phyloP scores from a whole-genome alignment of 202 grass and related monocot genomes.

The Zizania palustris region DNA sequence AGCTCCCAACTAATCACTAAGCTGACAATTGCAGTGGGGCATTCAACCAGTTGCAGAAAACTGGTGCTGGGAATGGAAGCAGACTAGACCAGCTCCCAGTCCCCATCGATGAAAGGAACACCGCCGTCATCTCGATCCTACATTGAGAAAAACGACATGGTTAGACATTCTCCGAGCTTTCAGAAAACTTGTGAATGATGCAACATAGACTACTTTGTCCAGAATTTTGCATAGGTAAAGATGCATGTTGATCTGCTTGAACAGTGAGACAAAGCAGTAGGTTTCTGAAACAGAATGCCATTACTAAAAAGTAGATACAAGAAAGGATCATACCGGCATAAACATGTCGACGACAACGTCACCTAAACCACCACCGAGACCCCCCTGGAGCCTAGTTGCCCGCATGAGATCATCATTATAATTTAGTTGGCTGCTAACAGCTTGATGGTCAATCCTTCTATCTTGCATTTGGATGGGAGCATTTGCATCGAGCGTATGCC shows the following conservation, averaged over 20 bases:
- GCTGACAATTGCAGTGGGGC: conserved; percentile 39
- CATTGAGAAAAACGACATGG: background rate
- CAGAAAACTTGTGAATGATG: background rate
- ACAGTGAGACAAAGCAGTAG: background rate
- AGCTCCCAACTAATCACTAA: conserved; percentile 36
- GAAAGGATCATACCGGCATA: conserved; percentile 56
- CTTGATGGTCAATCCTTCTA: conserved; percentile 46
- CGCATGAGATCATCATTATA: conserved; percentile 54
- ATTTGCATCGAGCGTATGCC: conserved; percentile 51
- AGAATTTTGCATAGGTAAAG: background rate
- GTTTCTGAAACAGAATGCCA: background rate
- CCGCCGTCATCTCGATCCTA: conserved; percentile 39
- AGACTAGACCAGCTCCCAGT: conserved; percentile 57
- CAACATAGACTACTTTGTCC: background rate
- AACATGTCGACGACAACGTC: conserved; percentile 66
- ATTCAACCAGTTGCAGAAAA: conserved; percentile 26
- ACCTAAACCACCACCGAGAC: conserved; percentile 50
- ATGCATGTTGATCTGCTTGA: background rate
- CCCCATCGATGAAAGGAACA: conserved; percentile 41
- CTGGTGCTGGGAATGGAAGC: conserved; percentile 27
- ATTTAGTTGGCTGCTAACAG: conserved; percentile 33
- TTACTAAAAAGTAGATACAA: background rate
- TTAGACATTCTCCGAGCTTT: conserved; percentile 9
- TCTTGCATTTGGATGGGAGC: conserved; percentile 27
- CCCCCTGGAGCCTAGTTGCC: conserved; percentile 52